phyloP scores from a whole-genome alignment of 495 filamentous ascomycete species.

The Cercophora sp. region DNA sequence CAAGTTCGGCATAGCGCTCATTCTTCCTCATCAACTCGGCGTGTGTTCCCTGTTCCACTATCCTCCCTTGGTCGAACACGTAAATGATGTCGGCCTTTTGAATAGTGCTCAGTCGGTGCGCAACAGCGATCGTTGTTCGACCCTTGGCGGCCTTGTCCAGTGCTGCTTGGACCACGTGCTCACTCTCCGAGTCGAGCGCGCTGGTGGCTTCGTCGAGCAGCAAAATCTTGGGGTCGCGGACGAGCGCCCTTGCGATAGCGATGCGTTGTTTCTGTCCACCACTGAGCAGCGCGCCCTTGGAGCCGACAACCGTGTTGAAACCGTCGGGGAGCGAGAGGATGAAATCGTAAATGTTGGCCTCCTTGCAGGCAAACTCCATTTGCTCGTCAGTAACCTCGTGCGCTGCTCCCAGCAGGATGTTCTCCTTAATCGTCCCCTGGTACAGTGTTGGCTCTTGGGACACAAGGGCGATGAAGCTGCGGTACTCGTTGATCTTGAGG shows the following conservation, averaged over 20 bases:
- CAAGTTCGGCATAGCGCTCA: slow-evolving; percentile 55
- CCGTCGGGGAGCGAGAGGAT: slow-evolving; percentile 61
- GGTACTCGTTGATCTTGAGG: slow-evolving; percentile 51
- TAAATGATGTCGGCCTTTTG: slow-evolving; percentile 59
- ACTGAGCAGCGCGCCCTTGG: slow-evolving; percentile 62
- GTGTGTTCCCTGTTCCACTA: slow-evolving; percentile 57
- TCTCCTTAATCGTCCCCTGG: slow-evolving; percentile 56
- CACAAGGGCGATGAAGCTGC: slow-evolving; percentile 56
- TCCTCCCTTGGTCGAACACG: slow-evolving; percentile 52
- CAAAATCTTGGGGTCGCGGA: slow-evolving; percentile 68
- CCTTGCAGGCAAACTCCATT: slow-evolving; percentile 55
- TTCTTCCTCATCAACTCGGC: slow-evolving; percentile 45
- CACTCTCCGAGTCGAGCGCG: slow-evolving; percentile 71
- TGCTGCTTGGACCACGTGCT: slow-evolving; percentile 69
- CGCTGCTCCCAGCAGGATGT: slow-evolving; percentile 53
- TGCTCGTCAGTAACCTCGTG: slow-evolving; percentile 47
- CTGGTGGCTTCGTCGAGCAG: slow-evolving; percentile 81
- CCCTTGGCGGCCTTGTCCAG: slow-evolving; percentile 61
- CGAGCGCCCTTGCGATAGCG: slow-evolving; percentile 72
- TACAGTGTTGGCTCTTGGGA: slow-evolving; percentile 61
- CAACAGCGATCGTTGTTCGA: slow-evolving; percentile 74
- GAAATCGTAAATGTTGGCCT: slow-evolving; percentile 67
- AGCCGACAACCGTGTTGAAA: slow-evolving; percentile 61
- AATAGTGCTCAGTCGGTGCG: slow-evolving; percentile 58
- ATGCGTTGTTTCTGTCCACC: slow-evolving; percentile 82